Conservation (phyloP, 2,329 filamentous ascomycete species). For the Fusarium miscanthi region DNA sequence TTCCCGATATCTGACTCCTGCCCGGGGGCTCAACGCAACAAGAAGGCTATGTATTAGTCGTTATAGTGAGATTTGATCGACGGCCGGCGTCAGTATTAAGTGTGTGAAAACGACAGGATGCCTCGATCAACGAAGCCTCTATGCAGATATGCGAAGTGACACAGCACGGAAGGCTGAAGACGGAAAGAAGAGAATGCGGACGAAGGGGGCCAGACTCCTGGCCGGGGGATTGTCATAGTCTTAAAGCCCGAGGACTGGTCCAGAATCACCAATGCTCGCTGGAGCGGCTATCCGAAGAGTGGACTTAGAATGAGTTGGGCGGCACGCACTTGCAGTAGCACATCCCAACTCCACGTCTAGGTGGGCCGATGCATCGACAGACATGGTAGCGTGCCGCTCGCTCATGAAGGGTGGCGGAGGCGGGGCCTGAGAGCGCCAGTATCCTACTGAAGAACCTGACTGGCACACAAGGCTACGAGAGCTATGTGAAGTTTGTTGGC, state of each 20-base stretch:
- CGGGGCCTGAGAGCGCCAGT: conserved; percentile 31
- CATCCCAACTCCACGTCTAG: conserved; percentile 32
- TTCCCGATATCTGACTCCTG: conserved; percentile 45
- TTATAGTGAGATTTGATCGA: conserved; percentile 43
- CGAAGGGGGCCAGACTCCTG: conserved; percentile 45
- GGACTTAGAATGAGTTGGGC: conserved; percentile 26
- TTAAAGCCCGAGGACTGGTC: conserved; percentile 44
- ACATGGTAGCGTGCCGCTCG: conserved; percentile 28
- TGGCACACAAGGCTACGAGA: conserved; percentile 38
- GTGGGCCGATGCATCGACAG: conserved; percentile 42
- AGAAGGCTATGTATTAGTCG: conserved; percentile 38
- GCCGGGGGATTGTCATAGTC: conserved; percentile 43
- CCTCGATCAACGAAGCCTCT: conserved; percentile 58
- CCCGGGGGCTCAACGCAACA: conserved; percentile 29
- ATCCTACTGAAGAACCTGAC: conserved; percentile 35
- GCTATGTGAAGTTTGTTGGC: conserved; percentile 35
- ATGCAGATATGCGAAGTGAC: conserved; percentile 46
- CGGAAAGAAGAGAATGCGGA: conserved; percentile 51
- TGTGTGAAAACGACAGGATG: conserved; percentile 53
- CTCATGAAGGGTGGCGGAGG: conserved; percentile 24
- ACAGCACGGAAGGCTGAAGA: conserved; percentile 46
- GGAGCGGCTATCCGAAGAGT: conserved; percentile 43
- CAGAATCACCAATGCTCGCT: conserved; percentile 25
- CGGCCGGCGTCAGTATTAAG: conserved; percentile 52
- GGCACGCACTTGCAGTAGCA: conserved; percentile 44